Conservation (phyloP, 140 eudicot genomes). For the Anethum foeniculum region DNA sequence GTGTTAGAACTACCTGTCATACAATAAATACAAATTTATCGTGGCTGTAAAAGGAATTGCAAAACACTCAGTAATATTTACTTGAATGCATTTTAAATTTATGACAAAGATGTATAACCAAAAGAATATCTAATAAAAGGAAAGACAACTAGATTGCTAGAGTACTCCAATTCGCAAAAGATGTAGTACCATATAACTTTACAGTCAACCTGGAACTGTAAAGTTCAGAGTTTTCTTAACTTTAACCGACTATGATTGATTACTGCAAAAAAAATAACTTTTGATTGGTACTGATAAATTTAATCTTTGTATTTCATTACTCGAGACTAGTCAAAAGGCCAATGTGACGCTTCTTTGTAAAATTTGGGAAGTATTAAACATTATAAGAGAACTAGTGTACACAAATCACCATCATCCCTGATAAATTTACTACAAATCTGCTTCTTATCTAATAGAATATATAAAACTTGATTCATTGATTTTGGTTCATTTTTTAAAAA, state of each 20-base stretch:
- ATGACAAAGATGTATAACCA: not conserved
- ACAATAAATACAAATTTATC: conserved; percentile 14
- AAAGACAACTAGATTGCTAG: not conserved
- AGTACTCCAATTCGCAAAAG: not conserved
- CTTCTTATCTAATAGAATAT: not conserved
- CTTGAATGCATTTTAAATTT: not conserved
- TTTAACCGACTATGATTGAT: not conserved
- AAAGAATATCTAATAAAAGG: not conserved
- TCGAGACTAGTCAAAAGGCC: not conserved
- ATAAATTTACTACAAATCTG: not conserved
- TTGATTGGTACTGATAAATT: not conserved
- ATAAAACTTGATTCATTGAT: not conserved
- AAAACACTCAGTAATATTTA: not conserved
- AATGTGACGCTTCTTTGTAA: not conserved
- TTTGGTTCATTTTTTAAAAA: not conserved
- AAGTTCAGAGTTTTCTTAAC: not conserved
- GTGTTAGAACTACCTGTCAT: conserved; percentile 20
- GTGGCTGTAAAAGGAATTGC: not conserved
- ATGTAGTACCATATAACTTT: not conserved
- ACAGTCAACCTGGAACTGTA: not conserved
- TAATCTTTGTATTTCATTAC: not conserved
- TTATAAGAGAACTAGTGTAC: not conserved
- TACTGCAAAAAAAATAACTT: not conserved
- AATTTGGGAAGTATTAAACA: not conserved
- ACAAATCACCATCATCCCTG: not conserved